Evolutionary conservation across 163 green algal genomes (phyloP), one percentile per base, ranked within the genome.

Genomic region (Scenedesmus sp.): DNA sequence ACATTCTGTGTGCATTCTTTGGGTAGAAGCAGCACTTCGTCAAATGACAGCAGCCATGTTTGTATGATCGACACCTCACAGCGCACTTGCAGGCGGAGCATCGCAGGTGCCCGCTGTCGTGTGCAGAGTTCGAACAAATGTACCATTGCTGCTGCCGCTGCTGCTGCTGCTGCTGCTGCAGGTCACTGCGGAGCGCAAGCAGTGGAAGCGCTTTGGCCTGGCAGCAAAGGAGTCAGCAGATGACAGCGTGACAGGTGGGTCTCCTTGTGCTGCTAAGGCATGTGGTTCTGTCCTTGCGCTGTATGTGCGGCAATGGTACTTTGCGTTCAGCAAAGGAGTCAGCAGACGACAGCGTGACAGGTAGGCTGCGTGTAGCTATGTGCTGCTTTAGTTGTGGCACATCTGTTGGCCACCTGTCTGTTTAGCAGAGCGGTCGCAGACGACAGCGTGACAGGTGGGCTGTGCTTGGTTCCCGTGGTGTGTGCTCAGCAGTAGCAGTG

Each of bases 131-230:
- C 16, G 6, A 9, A 34, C 16, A 2, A 70, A 5, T 46, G 5
- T 5, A 34, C 18, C 26, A 0, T 77, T 46, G 7, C 9, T 79
- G 4, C 70, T 52, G 5, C 18, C 91, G 77, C 18, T 79, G 26
- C 54, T 46, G 70, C 23, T 79, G 20, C 3, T 60, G 62, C 1
- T 73, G 10, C 23, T 57, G 8, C 55, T 77, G 56, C 93, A 98
- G 96, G 91, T 95, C 10, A 95, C 95, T 2, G 82, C 95, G 52
- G 95, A 98, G 57, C 94, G 97, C 2, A 94, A 91, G 9, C 92
- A 97, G 67, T 98, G 96, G 97, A 87, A 92, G 7, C 95, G 96
- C 57, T 99, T 99, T 96, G 97, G 97, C 4, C 82, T 95, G 57
- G 97, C 97, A 18, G 94, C 94, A 1, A 94, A 88, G 5, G 96